Percentiles rank a stretch among this genome's conserved stretches.
Evolutionary conservation across 345 rosid species (phyloP).

Genomic region (Euphorbia peplus): DNA sequence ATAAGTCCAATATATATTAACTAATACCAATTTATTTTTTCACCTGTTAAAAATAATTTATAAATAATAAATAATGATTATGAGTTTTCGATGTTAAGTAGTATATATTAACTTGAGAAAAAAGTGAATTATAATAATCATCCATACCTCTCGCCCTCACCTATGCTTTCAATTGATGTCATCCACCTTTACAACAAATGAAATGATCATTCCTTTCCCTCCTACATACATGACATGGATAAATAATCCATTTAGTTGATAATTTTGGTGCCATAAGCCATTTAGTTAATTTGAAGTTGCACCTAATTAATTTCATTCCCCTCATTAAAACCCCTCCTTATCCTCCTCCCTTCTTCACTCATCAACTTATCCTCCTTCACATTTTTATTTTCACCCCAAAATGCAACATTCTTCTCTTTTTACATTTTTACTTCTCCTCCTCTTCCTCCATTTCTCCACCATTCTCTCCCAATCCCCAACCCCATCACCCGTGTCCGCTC

Average conservation of each 20-base stretch:
- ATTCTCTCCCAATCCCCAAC: slow-evolving; percentile 14
- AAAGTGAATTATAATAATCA: no score
- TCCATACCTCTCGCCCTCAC: no score
- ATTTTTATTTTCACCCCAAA: neutral
- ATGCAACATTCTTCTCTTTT: slow-evolving; percentile 4
- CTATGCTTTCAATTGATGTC: neutral
- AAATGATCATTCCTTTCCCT: neutral
- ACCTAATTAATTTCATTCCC: neutral
- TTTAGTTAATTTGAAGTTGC: neutral
- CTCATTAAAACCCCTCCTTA: neutral
- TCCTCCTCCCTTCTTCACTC: neutral
- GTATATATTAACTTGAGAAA: no score
- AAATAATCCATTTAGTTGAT: neutral
- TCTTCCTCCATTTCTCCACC: slow-evolving; percentile 1
- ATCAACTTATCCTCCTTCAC: slow-evolving; percentile 1
- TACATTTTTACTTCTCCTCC: slow-evolving; percentile 3
- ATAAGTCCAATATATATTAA: no score
- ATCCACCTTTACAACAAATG: neutral
- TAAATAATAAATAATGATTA: no score
- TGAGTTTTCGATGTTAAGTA: no score
- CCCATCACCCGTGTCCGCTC: slow-evolving; percentile 9
- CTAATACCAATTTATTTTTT: no score
- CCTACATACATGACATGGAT: neutral
- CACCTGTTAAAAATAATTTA: no score
- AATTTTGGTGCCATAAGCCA: no score